Conservation (phyloP, 768 basidiomycete genomes). For the Polyporus arcularius region DNA sequence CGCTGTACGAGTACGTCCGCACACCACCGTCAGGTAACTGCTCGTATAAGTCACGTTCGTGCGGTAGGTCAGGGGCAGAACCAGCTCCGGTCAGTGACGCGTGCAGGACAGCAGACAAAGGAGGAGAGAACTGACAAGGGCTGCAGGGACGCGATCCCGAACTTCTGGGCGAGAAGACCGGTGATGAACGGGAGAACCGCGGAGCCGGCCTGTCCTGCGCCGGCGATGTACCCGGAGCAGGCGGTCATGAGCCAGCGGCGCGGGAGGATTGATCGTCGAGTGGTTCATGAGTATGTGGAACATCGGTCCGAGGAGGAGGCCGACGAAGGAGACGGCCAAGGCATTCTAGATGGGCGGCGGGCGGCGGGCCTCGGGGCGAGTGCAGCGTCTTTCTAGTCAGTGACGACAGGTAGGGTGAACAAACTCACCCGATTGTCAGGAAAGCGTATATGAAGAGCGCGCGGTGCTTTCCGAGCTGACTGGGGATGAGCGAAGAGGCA, state of each 20-base stretch:
- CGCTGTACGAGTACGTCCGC: conserved; percentile 37
- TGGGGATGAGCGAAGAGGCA: background rate
- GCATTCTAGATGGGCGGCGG: conserved; percentile 52
- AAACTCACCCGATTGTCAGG: conserved; percentile 27
- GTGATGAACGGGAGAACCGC: conserved; percentile 75
- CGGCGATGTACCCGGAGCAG: conserved; percentile 43
- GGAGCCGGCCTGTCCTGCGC: conserved; percentile 65
- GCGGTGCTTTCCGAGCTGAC: conserved; percentile 28
- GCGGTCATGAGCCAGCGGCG: conserved; percentile 70
- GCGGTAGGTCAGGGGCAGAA: background rate
- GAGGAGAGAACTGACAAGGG: conserved; percentile 50
- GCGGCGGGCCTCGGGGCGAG: conserved; percentile 42
- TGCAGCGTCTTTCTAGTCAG: background rate
- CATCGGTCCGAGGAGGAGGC: conserved; percentile 49
- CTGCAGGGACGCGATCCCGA: conserved; percentile 61
- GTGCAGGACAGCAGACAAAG: background rate
- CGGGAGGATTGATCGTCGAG: conserved; percentile 59
- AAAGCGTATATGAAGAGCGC: conserved; percentile 29
- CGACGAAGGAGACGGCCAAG: conserved; percentile 41
- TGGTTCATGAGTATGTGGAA: conserved; percentile 69
- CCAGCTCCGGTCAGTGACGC: too few species aligned
- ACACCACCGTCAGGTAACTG: background rate
- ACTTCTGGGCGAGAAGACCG: conserved; percentile 62
- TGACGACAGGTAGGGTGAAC: too few species aligned
- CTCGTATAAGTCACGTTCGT: background rate